A percentile compares a stretch with the other conserved stretches of the same genome.
Conservation (phyloP, 139 green algal genomes). For the Chlamydomonas sphaeroides region DNA sequence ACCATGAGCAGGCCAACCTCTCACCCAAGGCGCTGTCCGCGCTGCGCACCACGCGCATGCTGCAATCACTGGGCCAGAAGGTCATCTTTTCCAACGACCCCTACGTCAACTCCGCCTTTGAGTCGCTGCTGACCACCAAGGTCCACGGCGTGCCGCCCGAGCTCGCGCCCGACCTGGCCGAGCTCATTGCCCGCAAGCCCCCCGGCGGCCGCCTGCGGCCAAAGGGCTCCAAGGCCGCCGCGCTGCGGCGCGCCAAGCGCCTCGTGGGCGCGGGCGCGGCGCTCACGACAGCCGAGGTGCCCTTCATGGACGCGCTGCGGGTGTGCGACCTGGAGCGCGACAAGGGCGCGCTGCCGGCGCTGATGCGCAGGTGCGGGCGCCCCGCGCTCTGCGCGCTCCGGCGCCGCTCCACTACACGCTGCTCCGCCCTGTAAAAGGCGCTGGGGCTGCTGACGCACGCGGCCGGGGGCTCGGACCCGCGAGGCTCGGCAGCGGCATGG, state of each 20-base stretch:
- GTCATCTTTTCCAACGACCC: constrained; percentile 52
- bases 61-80: constrained; percentile 42
- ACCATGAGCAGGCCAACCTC: constrained; percentile 10
- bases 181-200: constrained; percentile 32
- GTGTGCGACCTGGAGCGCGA: constrained; percentile 47
- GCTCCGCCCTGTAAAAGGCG: too few relatives aligned
- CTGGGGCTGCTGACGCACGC: too few relatives aligned
- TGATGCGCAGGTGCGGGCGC: constrained; percentile 37
- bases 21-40: constrained; percentile 35
- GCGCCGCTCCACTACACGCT: too few relatives aligned
- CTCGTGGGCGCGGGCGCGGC: constrained; percentile 29
- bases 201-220: constrained; percentile 39
- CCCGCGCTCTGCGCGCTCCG: too few relatives aligned
- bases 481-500: too few relatives aligned
- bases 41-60: constrained; percentile 37
- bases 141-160: constrained; percentile 24
- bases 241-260: constrained; percentile 46
- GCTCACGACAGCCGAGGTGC: constrained; percentile 43
- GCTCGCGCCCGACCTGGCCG: constrained; percentile 33
- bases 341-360: constrained; percentile 17
- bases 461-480: too few relatives aligned
- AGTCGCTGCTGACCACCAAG: constrained; percentile 43
- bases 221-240: constrained; percentile 46
- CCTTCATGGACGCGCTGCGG: constrained; percentile 49
- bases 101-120: constrained; percentile 53